These are phyloP conservation scores for Atalantia buxifolia DNA, from an alignment of 345 rosid species.

Conservation along the genomic window DNA sequence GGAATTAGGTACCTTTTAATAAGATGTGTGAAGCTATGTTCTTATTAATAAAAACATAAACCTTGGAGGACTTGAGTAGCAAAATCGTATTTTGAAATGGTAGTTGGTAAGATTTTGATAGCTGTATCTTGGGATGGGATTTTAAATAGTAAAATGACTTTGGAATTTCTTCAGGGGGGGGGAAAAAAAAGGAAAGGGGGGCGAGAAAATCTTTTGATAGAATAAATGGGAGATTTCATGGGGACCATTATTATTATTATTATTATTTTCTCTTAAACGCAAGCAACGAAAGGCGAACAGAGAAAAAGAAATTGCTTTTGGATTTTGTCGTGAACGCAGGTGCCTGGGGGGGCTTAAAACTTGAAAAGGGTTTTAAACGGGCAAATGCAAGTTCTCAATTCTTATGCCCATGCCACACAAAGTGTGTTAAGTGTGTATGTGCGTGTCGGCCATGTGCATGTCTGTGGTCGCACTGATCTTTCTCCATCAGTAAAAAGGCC, in stretches of 20 bases:
- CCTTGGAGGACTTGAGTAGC: neutral
- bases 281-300: neutral
- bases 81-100: neutral
- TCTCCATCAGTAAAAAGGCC: too few relatives aligned
- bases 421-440: too few relatives aligned
- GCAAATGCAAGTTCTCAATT: too few relatives aligned
- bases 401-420: too few relatives aligned
- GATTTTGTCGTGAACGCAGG: too few relatives aligned
- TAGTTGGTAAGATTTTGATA: slow-evolving; percentile 1
- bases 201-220: slow-evolving; percentile 34
- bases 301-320: too few relatives aligned
- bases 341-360: too few relatives aligned
- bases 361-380: too few relatives aligned
- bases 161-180: neutral
- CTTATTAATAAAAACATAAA: neutral
- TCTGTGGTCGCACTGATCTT: neutral
- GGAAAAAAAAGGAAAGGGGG: neutral
- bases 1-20: neutral
- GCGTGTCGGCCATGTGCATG: neutral
- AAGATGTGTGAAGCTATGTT: neutral
- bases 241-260: slow-evolving; percentile 29
- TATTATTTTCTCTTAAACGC: neutral
- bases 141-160: neutral
- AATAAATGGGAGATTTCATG: slow-evolving; percentile 37
- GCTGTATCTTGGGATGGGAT: neutral